Conservation (phyloP, 202 grass and related monocot species). For the Schoenoplectus tabernaemontani region DNA sequence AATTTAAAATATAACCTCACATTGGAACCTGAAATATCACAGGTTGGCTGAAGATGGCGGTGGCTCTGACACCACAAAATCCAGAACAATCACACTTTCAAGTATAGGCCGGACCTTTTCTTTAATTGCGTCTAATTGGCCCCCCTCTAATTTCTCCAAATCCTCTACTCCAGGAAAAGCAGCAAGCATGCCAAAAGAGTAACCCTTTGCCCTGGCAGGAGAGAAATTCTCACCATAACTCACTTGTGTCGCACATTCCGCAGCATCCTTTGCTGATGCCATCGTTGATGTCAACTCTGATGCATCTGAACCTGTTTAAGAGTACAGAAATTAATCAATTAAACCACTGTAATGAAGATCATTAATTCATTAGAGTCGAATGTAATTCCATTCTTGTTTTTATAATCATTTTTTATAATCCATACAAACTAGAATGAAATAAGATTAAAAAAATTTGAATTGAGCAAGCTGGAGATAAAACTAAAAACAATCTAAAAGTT, state of each 20-base stretch:
- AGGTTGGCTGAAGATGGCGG: constrained; percentile 40
- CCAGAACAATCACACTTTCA: constrained; percentile 61
- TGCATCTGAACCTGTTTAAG: constrained; percentile 21
- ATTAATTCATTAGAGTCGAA: too few species aligned
- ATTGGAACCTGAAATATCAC: constrained; percentile 22
- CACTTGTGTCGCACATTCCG: constrained; percentile 29
- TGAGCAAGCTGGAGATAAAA: neutral
- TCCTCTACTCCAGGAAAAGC: constrained; percentile 57
- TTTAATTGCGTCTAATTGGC: constrained; percentile 46
- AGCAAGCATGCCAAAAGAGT: constrained; percentile 62
- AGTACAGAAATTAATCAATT: neutral
- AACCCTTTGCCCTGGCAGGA: constrained; percentile 70
- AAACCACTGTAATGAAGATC: neutral
- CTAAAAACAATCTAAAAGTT: neutral
- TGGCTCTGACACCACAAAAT: constrained; percentile 44
- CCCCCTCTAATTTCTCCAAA: constrained; percentile 68
- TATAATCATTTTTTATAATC: neutral
- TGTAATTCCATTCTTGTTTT: neutral
- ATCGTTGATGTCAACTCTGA: constrained; percentile 7
- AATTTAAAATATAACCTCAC: neutral
- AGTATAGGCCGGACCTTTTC: constrained; percentile 63
- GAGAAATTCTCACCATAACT: constrained; percentile 93
- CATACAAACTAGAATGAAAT: neutral
- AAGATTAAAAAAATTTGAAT: neutral
- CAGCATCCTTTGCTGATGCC: constrained; percentile 27